Conservation (phyloP, 345 rosid species). For the Salix arbutifolia region DNA sequence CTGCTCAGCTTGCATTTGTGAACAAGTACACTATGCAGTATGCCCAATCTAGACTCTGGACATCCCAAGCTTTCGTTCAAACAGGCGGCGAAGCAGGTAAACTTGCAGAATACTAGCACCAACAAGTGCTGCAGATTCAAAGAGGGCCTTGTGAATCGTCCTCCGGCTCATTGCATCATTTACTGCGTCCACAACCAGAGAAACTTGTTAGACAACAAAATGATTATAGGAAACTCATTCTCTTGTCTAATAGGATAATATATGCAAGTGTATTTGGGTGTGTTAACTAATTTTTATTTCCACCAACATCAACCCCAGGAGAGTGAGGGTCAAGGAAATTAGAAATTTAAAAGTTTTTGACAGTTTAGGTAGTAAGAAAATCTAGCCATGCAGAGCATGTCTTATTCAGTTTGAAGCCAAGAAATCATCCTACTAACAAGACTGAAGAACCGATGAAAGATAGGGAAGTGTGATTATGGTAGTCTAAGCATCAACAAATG, state of each 20-base stretch:
- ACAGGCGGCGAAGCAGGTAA: constrained; percentile 60
- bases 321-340: neutral
- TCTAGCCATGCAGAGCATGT: no score
- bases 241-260: neutral
- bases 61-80: constrained; percentile 60
- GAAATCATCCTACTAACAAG: neutral
- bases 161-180: constrained; percentile 57
- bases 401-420: neutral
- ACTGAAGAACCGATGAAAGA: neutral
- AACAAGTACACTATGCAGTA: neutral
- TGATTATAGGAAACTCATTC: neutral
- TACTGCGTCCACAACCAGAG: constrained; percentile 39
- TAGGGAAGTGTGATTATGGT: neutral
- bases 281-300: no score
- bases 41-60: constrained; percentile 49
- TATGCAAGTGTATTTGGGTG: neutral
- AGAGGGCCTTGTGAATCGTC: constrained; percentile 62
- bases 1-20: neutral
- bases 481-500: neutral
- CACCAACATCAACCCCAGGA: no score
- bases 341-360: neutral
- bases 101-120: constrained; percentile 61
- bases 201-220: neutral
- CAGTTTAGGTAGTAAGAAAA: neutral
- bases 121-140: constrained; percentile 58